Base-by-base conservation (phyloP, 192 early-diverging fungal genomes). In the Oehlia diaphana region DNA sequence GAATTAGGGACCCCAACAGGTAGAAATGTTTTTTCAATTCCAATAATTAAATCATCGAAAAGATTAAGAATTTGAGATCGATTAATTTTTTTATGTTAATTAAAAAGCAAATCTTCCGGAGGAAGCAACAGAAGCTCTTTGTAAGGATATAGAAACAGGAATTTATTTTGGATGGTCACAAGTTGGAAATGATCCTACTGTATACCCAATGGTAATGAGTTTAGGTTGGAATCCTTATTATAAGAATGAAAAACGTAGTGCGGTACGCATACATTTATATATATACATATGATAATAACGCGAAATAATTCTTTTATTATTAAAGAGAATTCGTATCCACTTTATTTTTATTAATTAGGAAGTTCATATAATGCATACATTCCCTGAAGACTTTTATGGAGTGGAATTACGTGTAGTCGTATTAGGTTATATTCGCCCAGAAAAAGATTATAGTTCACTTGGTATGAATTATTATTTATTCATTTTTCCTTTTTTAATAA, bases 151-250 rank as follows among this genome's bases (percentile, higher is more conserved):
- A 47, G 89, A 92, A 1, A 93, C 94, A 19, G 98, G 98, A 74
- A 95, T 99, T 70, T 97, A 98, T 87, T 95, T 93, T 79, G 98
- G 98, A 7, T 99, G 96, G 95, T 96, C 95, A 26, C 86, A 90
- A 37, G 90, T 99, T 19, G 67, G 72, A 6, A 81, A 42, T 71
- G 83, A 82, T 62, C 26, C 9, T 23, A 72, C 80, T 12, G 92
- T 99, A 9, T 90, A 91, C 64, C 95, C 95, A n/a, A 99, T 99
- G 97, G 97, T 98, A 21, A 97, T 99, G 96, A 95, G 94, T 74
- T 91, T 96, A 63, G 98, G 98, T 21, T 99, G 98, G 98, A 99
- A 99, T 86, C 98, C 98, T 16, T 99, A 92, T 82, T 94, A 96
- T 83, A 95, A 99, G 79, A 99, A 99, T 84, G 94, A 98, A 83